Base-by-base conservation (phyloP, 2,329 filamentous ascomycete genomes). In the Zymoseptoria ardabiliae region DNA sequence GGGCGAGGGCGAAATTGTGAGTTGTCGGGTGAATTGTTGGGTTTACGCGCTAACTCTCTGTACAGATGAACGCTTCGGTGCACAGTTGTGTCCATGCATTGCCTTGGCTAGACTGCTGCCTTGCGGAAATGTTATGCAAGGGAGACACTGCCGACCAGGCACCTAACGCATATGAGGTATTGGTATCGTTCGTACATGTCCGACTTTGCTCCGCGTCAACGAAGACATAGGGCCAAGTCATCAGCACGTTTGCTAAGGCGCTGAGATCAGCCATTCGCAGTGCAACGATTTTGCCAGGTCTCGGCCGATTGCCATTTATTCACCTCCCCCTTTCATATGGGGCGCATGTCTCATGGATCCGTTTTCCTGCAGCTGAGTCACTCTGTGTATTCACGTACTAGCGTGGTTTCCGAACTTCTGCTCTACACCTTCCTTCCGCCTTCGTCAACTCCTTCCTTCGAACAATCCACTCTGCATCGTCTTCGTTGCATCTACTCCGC, bases 1-100 rank as follows among this genome's bases (percentile, higher is more conserved):
- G 51, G 53, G 56, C 21, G 21, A 69, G 68, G 61, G 56, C 67
- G 48, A 71, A 71, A 61, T 52, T 71, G 60, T 71, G 20, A 21
- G 50, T 51, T 23, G 8, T 51, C 3, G 10, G 13, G n/a, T 11
- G 19, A 23, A 7, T 2, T 51, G 4, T 7, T 51, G 50, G 4
- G 13, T 45, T 13, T 0, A 45, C 6, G 6, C 17, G 35, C 35
- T 45, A 13, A 45, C 35, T 45, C 3, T 17, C 35, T 45, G 35
- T 45, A 17, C n/a, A 45, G 35, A 17, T 45, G 35, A 45, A 45
- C 13, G 35, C 2, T 17, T n/a, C 17, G 35, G 13, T 45, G 13
- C 11, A 45, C 13, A n/a, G n/a, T 45, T 45, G 35, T 17, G 25
- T 45, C 11, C 11, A 17, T 17, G 13, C 35, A 17, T 30, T 8